These are phyloP conservation scores for Ganoderma multipileum DNA, from an alignment of 1,284 basidiomycete genomes.

Conservation along the genomic window DNA sequence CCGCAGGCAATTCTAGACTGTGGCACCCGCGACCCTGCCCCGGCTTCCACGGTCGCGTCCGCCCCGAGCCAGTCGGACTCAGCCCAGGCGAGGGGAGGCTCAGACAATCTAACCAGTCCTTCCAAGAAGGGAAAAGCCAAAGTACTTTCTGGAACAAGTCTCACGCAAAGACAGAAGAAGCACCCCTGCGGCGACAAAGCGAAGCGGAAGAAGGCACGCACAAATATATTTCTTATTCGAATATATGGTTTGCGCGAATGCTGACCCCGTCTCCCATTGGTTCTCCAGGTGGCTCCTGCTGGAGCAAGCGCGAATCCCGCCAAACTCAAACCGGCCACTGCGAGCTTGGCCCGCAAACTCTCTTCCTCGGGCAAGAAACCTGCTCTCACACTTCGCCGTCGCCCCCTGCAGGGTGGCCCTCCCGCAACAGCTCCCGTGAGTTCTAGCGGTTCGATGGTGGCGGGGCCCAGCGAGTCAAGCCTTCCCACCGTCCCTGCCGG, in stretches of 20 bases:
- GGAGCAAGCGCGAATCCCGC: constrained; percentile 28
- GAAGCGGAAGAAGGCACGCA: constrained; percentile 25
- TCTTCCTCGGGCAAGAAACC: constrained; percentile 23
- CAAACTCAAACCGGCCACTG: constrained; percentile 30
- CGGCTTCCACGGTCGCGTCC: neutral
- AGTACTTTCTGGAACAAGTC: constrained; percentile 11
- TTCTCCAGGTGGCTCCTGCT: constrained; percentile 21
- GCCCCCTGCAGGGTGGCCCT: constrained; percentile 14
- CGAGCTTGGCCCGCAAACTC: constrained; percentile 25
- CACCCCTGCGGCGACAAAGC: constrained; percentile 21
- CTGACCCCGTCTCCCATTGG: constrained; percentile 10
- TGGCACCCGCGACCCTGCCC: neutral
- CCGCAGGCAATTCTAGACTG: constrained; percentile 3
- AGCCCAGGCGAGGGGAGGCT: neutral
- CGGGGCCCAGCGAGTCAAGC: constrained; percentile 9
- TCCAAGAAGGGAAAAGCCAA: constrained; percentile 27
- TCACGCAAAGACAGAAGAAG: constrained; percentile 19
- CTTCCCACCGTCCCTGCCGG: constrained; percentile 4
- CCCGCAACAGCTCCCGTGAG: neutral
- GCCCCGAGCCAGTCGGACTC: constrained; percentile 14
- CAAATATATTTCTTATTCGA: constrained; percentile 12
- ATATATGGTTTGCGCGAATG: neutral
- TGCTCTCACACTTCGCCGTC: constrained; percentile 19
- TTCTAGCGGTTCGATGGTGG: constrained; percentile 5
- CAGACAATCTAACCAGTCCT: constrained; percentile 1